These are phyloP conservation scores for Thraustotheca clavata DNA, from an alignment of 352 stramenopile species.

Conservation along the genomic window DNA sequence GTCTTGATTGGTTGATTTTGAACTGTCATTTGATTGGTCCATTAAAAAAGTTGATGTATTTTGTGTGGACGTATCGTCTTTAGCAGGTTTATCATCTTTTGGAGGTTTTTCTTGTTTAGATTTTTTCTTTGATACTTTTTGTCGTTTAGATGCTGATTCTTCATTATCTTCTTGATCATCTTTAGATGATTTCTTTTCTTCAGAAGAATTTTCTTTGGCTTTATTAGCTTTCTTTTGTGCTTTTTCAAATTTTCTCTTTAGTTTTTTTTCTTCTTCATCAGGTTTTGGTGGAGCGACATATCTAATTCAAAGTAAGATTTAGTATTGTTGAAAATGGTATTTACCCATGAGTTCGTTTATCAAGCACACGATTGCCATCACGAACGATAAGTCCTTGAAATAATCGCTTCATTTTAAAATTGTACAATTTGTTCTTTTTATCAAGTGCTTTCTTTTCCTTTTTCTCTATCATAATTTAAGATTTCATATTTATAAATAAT, in stretches of 20 bases:
- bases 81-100: conserved; percentile 25
- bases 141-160: conserved; percentile 8
- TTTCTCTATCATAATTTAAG: conserved; percentile 35
- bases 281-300: conserved; percentile 62
- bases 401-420: conserved; percentile 83
- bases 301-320: neutral
- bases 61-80: conserved; percentile 7
- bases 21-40: conserved; percentile 1
- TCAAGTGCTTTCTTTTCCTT: conserved; percentile 59
- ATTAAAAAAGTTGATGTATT: neutral
- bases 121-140: conserved; percentile 21
- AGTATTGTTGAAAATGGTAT: neutral
- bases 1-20: conserved; percentile 17
- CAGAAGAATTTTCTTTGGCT: conserved; percentile 4
- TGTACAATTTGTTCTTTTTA: conserved; percentile 81
- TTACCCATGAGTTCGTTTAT: conserved; percentile 73
- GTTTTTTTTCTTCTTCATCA: conserved; percentile 29
- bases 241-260: conserved; percentile 28
- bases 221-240: conserved; percentile 24
- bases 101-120: conserved; percentile 10
- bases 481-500: conserved; percentile 3
- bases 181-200: conserved; percentile 26
- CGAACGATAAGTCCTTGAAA: conserved; percentile 74
- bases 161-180: conserved; percentile 23
- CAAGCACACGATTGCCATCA: conserved; percentile 61